Percentiles rank a stretch among this genome's conserved stretches.
Evolutionary conservation across 2,329 filamentous ascomycete genomes (phyloP).

Genomic region (Metarhizium brunneum): DNA sequence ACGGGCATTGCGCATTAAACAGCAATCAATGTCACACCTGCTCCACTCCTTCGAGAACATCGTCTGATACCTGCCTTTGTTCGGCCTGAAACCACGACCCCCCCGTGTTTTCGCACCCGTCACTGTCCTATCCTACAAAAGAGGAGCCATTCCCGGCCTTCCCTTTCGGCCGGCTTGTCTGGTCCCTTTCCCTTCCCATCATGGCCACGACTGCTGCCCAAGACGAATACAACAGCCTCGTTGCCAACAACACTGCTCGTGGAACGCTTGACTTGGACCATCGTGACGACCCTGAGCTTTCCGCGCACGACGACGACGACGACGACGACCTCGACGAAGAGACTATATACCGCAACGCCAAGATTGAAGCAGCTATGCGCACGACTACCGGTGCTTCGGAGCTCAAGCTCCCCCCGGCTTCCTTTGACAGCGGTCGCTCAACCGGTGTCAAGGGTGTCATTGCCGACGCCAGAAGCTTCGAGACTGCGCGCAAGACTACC

Average conservation of each 20-base stretch:
- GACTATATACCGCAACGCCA: conserved; percentile 39
- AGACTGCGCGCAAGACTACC: conserved; percentile 51
- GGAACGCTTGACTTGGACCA: conserved; percentile 49
- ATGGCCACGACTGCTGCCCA: conserved; percentile 55
- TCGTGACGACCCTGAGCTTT: conserved; percentile 37
- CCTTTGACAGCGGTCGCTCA: conserved; percentile 58
- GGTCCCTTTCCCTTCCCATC: conserved; percentile 18
- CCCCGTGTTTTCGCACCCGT: not conserved
- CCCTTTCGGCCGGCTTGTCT: not conserved
- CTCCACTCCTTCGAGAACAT: conserved; percentile 24
- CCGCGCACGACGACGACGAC: conserved; percentile 36
- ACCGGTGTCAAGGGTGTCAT: conserved; percentile 85
- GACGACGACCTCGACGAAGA: conserved; percentile 40
- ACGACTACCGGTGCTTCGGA: conserved; percentile 44
- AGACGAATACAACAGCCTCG: conserved; percentile 56
- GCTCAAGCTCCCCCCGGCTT: conserved; percentile 51
- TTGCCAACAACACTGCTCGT: conserved; percentile 44
- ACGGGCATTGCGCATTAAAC: not conserved
- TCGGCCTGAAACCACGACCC: conserved; percentile 2
- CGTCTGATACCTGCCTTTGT: conserved; percentile 13
- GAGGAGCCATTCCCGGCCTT: not conserved
- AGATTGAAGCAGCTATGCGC: conserved; percentile 57
- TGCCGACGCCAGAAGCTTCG: conserved; percentile 70
- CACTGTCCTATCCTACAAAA: not conserved
- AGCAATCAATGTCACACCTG: not conserved